Conservation (phyloP, 1,284 basidiomycete species). For the Takashimella koratensis region DNA sequence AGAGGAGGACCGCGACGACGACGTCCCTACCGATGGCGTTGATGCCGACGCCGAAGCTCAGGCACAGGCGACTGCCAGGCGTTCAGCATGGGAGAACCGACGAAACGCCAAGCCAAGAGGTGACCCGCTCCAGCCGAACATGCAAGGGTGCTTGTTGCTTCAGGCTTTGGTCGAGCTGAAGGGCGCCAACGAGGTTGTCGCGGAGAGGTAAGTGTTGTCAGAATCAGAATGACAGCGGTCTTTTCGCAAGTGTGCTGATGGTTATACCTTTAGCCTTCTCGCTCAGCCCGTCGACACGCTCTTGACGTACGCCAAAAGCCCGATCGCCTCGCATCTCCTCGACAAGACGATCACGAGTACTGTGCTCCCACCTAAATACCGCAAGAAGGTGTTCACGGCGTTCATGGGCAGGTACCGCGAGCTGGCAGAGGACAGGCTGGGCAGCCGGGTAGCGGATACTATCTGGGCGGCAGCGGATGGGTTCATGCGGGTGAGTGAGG, state of each 20-base stretch:
- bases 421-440: constrained; percentile 80
- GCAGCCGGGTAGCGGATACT: constrained; percentile 79
- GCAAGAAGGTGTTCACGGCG: constrained; percentile 66
- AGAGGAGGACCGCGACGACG: constrained; percentile 20
- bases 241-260: not conserved
- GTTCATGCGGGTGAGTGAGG: constrained; percentile 68
- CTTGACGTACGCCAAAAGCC: constrained; percentile 64
- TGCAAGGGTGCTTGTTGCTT: constrained; percentile 80
- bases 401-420: constrained; percentile 72
- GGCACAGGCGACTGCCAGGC: constrained; percentile 34
- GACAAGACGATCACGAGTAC: constrained; percentile 71
- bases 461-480: constrained; percentile 84
- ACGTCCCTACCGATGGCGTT: constrained; percentile 17
- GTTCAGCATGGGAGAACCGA: constrained; percentile 43
- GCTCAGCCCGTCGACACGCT: constrained; percentile 60
- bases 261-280: constrained; percentile 47
- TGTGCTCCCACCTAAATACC: constrained; percentile 62
- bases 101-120: constrained; percentile 31
- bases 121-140: constrained; percentile 57
- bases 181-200: constrained; percentile 61
- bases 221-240: not conserved
- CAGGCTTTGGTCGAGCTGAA: constrained; percentile 72
- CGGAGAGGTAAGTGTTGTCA: constrained; percentile 65
- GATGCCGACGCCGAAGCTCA: constrained; percentile 40
- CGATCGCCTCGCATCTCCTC: constrained; percentile 74